These are phyloP conservation scores for Beauveria sp. DNA, from an alignment of 2,329 filamentous ascomycete genomes.

Conservation along the genomic window DNA sequence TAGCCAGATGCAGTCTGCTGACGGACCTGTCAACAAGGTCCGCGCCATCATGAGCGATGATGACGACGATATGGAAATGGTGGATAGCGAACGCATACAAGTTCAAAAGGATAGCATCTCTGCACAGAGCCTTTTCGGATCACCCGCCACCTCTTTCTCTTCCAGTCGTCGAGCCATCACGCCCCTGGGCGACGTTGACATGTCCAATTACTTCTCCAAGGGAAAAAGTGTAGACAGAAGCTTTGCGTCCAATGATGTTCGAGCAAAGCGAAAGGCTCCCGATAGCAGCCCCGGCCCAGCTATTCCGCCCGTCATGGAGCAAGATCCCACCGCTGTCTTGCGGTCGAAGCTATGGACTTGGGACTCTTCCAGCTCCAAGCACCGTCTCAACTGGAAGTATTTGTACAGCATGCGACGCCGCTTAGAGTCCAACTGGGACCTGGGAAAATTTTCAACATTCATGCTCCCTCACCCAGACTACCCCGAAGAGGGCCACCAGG, in stretches of 20 bases:
- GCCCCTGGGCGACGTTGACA: constrained; percentile 23
- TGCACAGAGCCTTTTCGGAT: constrained; percentile 28
- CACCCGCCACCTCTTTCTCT: constrained; percentile 25
- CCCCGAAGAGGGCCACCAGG: constrained; percentile 74
- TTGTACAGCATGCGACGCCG: constrained; percentile 81
- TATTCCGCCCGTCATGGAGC: constrained; percentile 20
- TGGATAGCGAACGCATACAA: constrained; percentile 27
- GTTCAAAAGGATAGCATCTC: constrained; percentile 18
- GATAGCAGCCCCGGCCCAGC: constrained; percentile 25
- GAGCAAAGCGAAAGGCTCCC: constrained; percentile 30
- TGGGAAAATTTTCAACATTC: constrained; percentile 75
- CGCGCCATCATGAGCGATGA: constrained; percentile 42
- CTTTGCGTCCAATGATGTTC: constrained; percentile 21
- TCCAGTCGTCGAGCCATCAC: constrained; percentile 19
- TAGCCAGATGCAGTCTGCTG: constrained; percentile 36
- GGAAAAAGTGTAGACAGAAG: constrained; percentile 24
- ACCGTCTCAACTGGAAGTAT: constrained; percentile 84
- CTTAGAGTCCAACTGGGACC: constrained; percentile 87
- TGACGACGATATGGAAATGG: constrained; percentile 47
- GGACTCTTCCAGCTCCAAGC: constrained; percentile 38
- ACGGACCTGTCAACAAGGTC: constrained; percentile 48
- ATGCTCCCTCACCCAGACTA: constrained; percentile 80
- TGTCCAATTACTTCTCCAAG: constrained; percentile 21
- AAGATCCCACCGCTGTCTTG: constrained; percentile 28
- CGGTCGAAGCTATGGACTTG: constrained; percentile 44